phyloP scores from a whole-genome alignment of 148 eudicot genomes.

The Vaccinium myrtillus region DNA sequence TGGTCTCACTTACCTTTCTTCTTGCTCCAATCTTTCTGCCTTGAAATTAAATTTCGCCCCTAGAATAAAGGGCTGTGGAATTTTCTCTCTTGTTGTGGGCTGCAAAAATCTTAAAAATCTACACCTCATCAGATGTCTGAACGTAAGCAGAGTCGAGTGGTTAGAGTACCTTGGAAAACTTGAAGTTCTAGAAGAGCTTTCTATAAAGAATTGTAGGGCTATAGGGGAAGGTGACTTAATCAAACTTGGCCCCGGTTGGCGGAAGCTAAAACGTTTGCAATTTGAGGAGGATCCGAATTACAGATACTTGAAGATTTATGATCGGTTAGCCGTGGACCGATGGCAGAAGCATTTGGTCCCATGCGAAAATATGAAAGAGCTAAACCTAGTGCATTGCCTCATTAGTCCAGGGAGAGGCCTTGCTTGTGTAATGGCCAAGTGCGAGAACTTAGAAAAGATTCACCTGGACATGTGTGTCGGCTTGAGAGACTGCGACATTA shows the following conservation, averaged over 20 bases:
- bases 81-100: slow-evolving; percentile 70
- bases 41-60: slow-evolving; percentile 74
- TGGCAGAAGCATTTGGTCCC: slow-evolving; percentile 70
- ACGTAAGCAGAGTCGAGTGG: slow-evolving; percentile 75
- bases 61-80: slow-evolving; percentile 80
- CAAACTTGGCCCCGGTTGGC: slow-evolving; percentile 73
- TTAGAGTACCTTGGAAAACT: slow-evolving; percentile 78
- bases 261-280: slow-evolving; percentile 55
- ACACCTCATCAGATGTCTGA: slow-evolving; percentile 72
- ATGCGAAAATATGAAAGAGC: slow-evolving; percentile 76
- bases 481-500: slow-evolving; percentile 66
- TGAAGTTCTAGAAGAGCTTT: slow-evolving; percentile 58
- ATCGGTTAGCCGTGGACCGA: slow-evolving; percentile 63
- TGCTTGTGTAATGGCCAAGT: slow-evolving; percentile 71
- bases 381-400: slow-evolving; percentile 67
- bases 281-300: slow-evolving; percentile 85
- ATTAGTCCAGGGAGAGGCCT: slow-evolving; percentile 87
- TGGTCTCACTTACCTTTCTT: slow-evolving; percentile 66
- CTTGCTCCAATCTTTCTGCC: slow-evolving; percentile 67
- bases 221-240: slow-evolving; percentile 87
- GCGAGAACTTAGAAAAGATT: slow-evolving; percentile 67
- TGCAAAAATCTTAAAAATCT: slow-evolving; percentile 59
- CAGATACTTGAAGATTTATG: slow-evolving; percentile 80
- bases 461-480: slow-evolving; percentile 87
- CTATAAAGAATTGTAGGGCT: slow-evolving; percentile 75